Evolutionary conservation across 306 rosid genomes (phyloP).

Genomic region (Rosa lucieae): DNA sequence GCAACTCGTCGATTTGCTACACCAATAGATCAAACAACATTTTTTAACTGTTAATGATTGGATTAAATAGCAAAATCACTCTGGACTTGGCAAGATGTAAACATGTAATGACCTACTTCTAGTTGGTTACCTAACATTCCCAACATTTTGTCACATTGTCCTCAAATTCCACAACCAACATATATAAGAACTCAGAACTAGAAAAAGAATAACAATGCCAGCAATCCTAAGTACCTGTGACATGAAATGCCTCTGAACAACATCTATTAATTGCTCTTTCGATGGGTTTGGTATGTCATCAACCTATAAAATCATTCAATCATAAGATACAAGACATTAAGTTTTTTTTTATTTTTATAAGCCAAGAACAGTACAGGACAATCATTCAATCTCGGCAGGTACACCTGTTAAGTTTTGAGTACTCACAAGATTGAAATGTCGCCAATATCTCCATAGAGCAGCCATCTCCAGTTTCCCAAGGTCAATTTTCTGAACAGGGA

Average conservation of each 20-base stretch:
- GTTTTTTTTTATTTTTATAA: too few relatives aligned
- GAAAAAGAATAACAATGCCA: not conserved
- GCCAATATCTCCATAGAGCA: slow-evolving; percentile 98
- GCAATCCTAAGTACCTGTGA: slow-evolving; percentile 66
- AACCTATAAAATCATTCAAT: slow-evolving; percentile 47
- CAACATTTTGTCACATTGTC: not conserved
- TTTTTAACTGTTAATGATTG: slow-evolving; percentile 9
- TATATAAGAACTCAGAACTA: not conserved
- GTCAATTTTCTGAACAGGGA: slow-evolving; percentile 71
- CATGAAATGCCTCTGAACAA: slow-evolving; percentile 98
- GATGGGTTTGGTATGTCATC: slow-evolving; percentile 94
- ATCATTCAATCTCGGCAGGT: not conserved
- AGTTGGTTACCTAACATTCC: not conserved
- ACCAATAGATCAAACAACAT: slow-evolving; percentile 17
- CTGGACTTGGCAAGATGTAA: not conserved
- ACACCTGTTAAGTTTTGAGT: not conserved
- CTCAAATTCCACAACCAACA: not conserved
- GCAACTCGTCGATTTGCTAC: slow-evolving; percentile 98
- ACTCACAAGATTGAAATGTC: slow-evolving; percentile 90
- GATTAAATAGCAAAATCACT: slow-evolving; percentile 5
- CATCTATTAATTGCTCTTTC: slow-evolving; percentile 85
- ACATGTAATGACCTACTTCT: not conserved
- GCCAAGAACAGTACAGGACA: too few relatives aligned
- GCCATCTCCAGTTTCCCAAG: slow-evolving; percentile 92
- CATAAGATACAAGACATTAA: not conserved